Conservation (phyloP, 1,284 basidiomycete species). For the Cerioporus squamosus region DNA sequence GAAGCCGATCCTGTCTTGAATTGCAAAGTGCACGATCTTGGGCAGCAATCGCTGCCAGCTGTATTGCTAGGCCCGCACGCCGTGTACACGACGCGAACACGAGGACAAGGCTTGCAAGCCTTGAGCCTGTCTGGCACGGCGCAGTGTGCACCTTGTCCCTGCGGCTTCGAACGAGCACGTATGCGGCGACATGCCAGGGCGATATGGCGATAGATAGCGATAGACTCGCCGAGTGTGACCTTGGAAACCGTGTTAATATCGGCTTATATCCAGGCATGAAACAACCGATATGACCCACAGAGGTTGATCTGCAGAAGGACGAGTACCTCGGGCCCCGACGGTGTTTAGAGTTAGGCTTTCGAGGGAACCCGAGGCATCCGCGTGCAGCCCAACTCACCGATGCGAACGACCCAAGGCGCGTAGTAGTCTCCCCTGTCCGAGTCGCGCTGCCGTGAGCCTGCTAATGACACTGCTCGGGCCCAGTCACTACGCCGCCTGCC, state of each 20-base stretch:
- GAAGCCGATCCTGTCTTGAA: neutral
- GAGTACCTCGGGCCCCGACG: too few species aligned
- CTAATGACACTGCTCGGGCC: neutral
- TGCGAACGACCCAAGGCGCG: neutral
- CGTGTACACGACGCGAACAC: neutral
- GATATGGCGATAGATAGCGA: neutral
- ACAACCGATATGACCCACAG: constrained; percentile 16
- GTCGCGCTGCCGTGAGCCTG: neutral
- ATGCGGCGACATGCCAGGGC: neutral
- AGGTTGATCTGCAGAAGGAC: too few species aligned
- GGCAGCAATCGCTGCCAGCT: neutral
- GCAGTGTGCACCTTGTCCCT: neutral
- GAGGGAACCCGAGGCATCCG: neutral
- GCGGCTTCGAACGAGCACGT: neutral
- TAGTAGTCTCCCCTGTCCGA: neutral
- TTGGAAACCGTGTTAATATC: constrained; percentile 19
- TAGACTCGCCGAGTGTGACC: constrained; percentile 12
- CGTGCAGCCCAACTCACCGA: neutral
- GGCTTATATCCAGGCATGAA: constrained; percentile 8
- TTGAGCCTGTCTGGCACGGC: neutral
- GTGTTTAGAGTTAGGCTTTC: constrained; percentile 15
- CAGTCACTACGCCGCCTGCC: constrained; percentile 2
- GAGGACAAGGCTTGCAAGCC: neutral
- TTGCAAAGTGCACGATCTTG: neutral
- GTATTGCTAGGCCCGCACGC: neutral